Conservation (phyloP, 345 rosid genomes). For the Hirschfeldia incana region DNA sequence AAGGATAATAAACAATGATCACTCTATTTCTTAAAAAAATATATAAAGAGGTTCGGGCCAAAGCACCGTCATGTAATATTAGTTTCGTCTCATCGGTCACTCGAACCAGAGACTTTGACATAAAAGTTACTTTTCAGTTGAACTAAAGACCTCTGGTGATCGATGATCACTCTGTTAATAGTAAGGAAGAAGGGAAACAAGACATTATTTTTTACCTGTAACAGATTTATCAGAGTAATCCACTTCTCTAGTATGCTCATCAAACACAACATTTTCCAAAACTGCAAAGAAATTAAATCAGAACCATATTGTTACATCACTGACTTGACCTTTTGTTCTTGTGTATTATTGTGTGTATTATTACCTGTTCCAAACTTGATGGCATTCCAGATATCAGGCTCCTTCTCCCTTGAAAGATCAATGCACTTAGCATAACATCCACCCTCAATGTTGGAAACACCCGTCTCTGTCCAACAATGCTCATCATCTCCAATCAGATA, state of each 20-base stretch:
- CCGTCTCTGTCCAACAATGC: conserved; percentile 90
- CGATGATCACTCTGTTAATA: background rate
- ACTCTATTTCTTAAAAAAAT: background rate
- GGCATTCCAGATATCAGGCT: conserved; percentile 96
- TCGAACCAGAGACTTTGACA: no score
- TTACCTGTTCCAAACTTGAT: conserved; percentile 94
- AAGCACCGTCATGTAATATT: no score
- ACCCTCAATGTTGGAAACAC: conserved; percentile 98
- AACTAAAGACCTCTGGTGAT: no score
- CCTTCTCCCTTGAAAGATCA: conserved; percentile 89
- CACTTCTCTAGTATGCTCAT: conserved; percentile 86
- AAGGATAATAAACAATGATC: background rate
- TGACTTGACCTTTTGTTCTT: background rate
- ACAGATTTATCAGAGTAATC: conserved; percentile 87
- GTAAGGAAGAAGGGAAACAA: background rate
- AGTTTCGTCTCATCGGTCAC: no score
- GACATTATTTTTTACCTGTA: conserved; percentile 52
- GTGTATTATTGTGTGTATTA: background rate
- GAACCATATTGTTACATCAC: background rate
- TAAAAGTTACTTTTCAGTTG: no score
- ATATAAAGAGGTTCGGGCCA: no score
- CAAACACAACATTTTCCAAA: conserved; percentile 92
- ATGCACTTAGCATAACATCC: conserved; percentile 98
- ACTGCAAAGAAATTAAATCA: conserved; percentile 45
- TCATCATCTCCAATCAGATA: conserved; percentile 95